phyloP scores from a whole-genome alignment of 805 yeast genomes.

The Candida patagonica region DNA sequence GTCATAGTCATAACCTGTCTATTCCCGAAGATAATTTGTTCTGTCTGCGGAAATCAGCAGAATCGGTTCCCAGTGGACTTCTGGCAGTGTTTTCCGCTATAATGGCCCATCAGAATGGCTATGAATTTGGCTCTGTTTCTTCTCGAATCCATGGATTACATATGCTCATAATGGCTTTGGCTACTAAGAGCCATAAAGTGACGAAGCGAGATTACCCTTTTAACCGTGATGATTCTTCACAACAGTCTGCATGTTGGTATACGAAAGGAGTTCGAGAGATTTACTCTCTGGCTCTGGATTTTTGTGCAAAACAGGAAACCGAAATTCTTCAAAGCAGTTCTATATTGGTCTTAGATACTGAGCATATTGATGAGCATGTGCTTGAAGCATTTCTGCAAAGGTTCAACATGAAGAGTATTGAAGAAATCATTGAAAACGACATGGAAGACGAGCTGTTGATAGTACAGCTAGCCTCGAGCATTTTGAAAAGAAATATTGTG shows the following conservation, averaged over 20 bases:
- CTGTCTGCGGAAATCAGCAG: not conserved
- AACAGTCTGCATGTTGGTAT: slow-evolving; percentile 3
- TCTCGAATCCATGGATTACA: slow-evolving; percentile 1
- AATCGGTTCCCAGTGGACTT: slow-evolving; percentile 6
- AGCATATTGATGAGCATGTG: slow-evolving; percentile 3
- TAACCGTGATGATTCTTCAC: slow-evolving; percentile 6
- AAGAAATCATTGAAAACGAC: slow-evolving; percentile 10
- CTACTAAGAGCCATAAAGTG: slow-evolving; percentile 1
- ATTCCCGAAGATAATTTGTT: slow-evolving; percentile 4
- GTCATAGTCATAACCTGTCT: not conserved
- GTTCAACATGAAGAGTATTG: slow-evolving; percentile 3
- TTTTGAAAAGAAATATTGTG: not conserved
- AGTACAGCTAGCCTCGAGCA: slow-evolving; percentile 7
- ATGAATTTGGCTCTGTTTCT: not conserved
- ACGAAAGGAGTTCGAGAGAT: slow-evolving; percentile 1
- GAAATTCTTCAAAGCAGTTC: not conserved
- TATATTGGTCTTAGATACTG: slow-evolving; percentile 3
- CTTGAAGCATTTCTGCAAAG: not conserved
- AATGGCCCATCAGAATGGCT: slow-evolving; percentile 2
- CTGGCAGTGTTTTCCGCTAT: not conserved
- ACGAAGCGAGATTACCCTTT: slow-evolving; percentile 6
- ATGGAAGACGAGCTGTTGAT: slow-evolving; percentile 11
- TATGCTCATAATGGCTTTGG: slow-evolving; percentile 2
- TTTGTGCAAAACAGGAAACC: slow-evolving; percentile 2
- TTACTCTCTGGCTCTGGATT: slow-evolving; percentile 3